Conservation (phyloP, 495 filamentous ascomycete species). For the Penicillium chermesinum region DNA sequence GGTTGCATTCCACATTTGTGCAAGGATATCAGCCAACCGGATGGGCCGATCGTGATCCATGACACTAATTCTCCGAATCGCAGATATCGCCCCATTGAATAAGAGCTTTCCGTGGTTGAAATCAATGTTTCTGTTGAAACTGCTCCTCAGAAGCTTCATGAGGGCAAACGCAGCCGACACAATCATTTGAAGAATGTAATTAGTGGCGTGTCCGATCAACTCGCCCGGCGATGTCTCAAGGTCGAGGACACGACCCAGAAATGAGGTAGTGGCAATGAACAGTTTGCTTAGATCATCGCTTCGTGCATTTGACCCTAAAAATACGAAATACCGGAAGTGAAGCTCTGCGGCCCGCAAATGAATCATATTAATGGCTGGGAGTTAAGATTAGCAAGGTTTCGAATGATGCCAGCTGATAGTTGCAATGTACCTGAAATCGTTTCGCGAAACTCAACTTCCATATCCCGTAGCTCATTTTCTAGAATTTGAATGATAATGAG, state of each 20-base stretch:
- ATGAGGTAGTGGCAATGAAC: constrained; percentile 55
- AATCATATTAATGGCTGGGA: constrained; percentile 55
- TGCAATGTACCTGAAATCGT: constrained; percentile 51
- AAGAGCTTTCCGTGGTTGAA: constrained; percentile 69
- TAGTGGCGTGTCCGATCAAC: constrained; percentile 68
- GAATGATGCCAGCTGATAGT: constrained; percentile 57
- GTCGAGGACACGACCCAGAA: constrained; percentile 42
- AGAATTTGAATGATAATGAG: constrained; percentile 57
- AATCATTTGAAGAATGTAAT: constrained; percentile 91
- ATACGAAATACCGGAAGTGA: constrained; percentile 44
- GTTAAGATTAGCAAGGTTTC: constrained; percentile 56
- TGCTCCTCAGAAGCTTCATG: constrained; percentile 80
- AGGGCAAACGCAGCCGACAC: constrained; percentile 81
- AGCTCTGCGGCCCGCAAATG: constrained; percentile 44
- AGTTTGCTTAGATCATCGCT: constrained; percentile 65
- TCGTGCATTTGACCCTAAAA: constrained; percentile 54
- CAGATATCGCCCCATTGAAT: constrained; percentile 71
- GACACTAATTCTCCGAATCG: constrained; percentile 75
- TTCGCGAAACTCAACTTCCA: constrained; percentile 45
- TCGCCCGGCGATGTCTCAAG: constrained; percentile 44
- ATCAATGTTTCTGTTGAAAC: constrained; percentile 61
- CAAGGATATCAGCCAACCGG: constrained; percentile 42
- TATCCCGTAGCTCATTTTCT: constrained; percentile 47
- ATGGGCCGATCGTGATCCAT: constrained; percentile 78
- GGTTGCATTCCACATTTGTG: constrained; percentile 47